phyloP scores from a whole-genome alignment of 345 rosid genomes.

The Salix udensis region DNA sequence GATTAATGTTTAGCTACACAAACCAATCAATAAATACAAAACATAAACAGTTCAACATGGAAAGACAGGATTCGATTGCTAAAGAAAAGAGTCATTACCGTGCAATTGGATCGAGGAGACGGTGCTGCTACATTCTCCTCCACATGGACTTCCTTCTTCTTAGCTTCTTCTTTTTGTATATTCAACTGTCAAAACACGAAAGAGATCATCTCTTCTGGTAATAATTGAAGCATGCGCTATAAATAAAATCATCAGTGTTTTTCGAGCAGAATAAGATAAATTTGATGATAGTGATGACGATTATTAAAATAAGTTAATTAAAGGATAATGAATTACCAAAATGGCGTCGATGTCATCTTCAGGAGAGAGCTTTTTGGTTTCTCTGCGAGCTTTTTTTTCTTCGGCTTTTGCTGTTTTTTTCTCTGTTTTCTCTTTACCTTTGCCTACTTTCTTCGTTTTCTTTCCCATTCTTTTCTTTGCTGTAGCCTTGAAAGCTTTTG shows the following conservation, averaged over 20 bases:
- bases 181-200: slow-evolving; percentile 40
- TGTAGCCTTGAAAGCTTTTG: not conserved
- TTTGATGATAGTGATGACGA: not conserved
- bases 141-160: slow-evolving; percentile 86
- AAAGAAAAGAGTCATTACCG: slow-evolving; percentile 42
- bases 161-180: slow-evolving; percentile 85
- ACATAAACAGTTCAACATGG: not conserved
- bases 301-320: not conserved
- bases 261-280: not conserved
- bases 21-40: not conserved
- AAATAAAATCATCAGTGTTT: not conserved
- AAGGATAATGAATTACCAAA: slow-evolving; percentile 40
- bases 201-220: not conserved
- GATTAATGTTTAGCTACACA: slow-evolving; percentile 66
- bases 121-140: slow-evolving; percentile 88
- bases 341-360: slow-evolving; percentile 96
- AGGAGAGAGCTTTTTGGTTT: slow-evolving; percentile 75
- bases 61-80: not conserved
- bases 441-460: slow-evolving; percentile 87
- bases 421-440: slow-evolving; percentile 92
- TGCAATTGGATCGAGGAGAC: slow-evolving; percentile 86
- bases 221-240: no score
- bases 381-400: slow-evolving; percentile 82
- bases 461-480: slow-evolving; percentile 55
- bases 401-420: slow-evolving; percentile 81